A percentile compares a stretch with the other conserved stretches of the same genome.
phyloP scores from a whole-genome alignment of 805 yeast species.

The Cyberlindnera mrakii region DNA sequence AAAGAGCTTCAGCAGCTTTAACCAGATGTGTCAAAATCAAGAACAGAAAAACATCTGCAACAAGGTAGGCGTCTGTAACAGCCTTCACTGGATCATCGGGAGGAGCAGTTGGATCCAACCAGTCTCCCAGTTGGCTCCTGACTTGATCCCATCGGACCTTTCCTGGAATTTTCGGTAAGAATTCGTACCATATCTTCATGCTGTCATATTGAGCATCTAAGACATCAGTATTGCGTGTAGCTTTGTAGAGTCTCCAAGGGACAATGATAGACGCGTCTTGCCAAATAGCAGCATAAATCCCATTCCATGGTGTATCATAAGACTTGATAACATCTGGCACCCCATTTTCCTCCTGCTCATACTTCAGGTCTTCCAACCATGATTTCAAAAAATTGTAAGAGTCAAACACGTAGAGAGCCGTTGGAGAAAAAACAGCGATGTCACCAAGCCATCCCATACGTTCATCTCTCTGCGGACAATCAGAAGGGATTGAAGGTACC shows the following conservation, averaged over 20 bases:
- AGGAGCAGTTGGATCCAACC: constrained; percentile 18
- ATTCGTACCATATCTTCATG: constrained; percentile 17
- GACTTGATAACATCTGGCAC: constrained; percentile 13
- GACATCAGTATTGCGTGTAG: constrained; percentile 8
- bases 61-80: constrained; percentile 13
- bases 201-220: constrained; percentile 12
- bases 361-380: constrained; percentile 14
- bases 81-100: constrained; percentile 15
- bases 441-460: constrained; percentile 21
- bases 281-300: constrained; percentile 14
- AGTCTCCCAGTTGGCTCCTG: constrained; percentile 12
- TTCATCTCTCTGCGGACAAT: constrained; percentile 20
- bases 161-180: constrained; percentile 12
- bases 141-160: constrained; percentile 12
- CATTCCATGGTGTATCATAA: constrained; percentile 9
- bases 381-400: constrained; percentile 15
- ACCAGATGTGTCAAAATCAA: constrained; percentile 10
- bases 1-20: constrained; percentile 6
- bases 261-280: constrained; percentile 17
- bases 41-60: constrained; percentile 15
- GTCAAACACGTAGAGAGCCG: constrained; percentile 14
- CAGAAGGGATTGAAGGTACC: constrained; percentile 16
- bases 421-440: constrained; percentile 16
- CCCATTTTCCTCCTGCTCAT: constrained; percentile 13
- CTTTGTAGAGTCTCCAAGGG: constrained; percentile 13